Evolutionary conservation across 192 early-diverging fungal species (phyloP).

Genomic region (Spizellomyces sp.): DNA sequence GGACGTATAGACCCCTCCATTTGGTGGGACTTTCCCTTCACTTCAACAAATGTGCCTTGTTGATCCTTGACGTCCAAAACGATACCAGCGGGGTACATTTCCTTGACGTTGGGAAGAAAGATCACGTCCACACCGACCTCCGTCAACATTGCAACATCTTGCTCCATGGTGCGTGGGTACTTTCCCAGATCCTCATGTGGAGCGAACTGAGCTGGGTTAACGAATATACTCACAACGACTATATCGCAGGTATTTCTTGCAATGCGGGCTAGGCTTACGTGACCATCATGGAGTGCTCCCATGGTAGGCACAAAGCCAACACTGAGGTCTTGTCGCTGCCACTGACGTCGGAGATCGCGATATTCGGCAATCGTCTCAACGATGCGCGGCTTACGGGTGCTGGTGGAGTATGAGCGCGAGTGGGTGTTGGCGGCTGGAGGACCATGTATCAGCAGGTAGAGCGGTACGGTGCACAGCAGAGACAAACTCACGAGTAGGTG

Average conservation of each 20-base stretch:
- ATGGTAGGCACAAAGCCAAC: conserved; percentile 99
- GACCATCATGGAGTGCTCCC: conserved; percentile 94
- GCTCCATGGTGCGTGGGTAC: conserved; percentile 85
- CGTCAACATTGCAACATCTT: conserved; percentile 72
- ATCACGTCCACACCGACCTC: conserved; percentile 45
- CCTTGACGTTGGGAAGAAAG: conserved; percentile 60
- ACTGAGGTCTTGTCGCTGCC: conserved; percentile 57
- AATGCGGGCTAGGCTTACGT: conserved; percentile 67
- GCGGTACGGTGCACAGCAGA: too few species aligned
- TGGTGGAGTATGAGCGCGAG: conserved; percentile 2
- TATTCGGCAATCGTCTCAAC: conserved; percentile 77
- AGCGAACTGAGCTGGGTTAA: conserved; percentile 99
- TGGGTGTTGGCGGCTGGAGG: not conserved
- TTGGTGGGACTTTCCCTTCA: conserved; percentile 85
- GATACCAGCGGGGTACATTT: conserved; percentile 96
- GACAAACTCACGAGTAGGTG: too few species aligned
- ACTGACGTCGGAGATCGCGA: conserved; percentile 49
- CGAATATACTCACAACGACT: conserved; percentile 89
- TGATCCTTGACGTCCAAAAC: conserved; percentile 76
- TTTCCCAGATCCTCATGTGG: conserved; percentile 89
- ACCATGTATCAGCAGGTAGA: too few species aligned
- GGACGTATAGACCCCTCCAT: conserved; percentile 92
- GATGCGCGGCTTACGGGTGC: conserved; percentile 38
- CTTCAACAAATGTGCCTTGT: conserved; percentile 89
- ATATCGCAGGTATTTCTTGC: conserved; percentile 65